Percentiles rank a stretch among this genome's conserved stretches.
Evolutionary conservation across 2,329 filamentous ascomycete genomes (phyloP).

Genomic region (Exserohilum turcica): DNA sequence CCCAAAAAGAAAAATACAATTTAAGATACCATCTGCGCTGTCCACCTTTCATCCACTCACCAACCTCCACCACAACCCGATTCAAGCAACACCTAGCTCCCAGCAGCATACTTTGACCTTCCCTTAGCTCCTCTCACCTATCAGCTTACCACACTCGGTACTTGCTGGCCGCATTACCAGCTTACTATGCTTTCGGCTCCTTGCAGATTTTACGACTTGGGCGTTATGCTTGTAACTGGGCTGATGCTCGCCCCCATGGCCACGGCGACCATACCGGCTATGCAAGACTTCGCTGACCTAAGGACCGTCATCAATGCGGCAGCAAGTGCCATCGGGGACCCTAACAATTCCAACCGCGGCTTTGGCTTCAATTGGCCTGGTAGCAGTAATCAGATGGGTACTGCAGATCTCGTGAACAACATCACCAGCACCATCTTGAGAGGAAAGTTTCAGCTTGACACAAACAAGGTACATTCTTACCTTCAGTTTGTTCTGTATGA

Average conservation of each 20-base stretch:
- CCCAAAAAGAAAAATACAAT: neutral
- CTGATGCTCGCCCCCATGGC: conserved; percentile 31
- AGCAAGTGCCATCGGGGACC: conserved; percentile 35
- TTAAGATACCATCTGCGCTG: neutral
- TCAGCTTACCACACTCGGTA: neutral
- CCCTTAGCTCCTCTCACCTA: conserved; percentile 7
- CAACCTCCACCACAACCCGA: conserved; percentile 16
- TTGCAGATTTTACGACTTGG: conserved; percentile 2
- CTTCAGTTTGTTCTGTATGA: neutral
- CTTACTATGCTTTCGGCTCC: conserved; percentile 15
- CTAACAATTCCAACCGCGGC: conserved; percentile 34
- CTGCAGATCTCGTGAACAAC: conserved; percentile 42
- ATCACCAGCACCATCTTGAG: conserved; percentile 39
- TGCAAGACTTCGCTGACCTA: conserved; percentile 39
- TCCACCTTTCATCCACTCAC: neutral
- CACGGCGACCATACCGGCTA: conserved; percentile 27
- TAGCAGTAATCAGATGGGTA: conserved; percentile 28
- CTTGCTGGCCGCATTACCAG: conserved; percentile 9
- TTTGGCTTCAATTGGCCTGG: conserved; percentile 31
- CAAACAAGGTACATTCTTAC: conserved; percentile 37
- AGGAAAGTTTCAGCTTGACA: conserved; percentile 39
- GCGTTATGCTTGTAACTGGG: conserved; percentile 36
- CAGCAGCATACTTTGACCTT: conserved; percentile 17
- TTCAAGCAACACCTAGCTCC: conserved; percentile 22
- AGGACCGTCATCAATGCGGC: conserved; percentile 34